Percentiles rank a stretch among this genome's conserved stretches.
These are phyloP conservation scores for Epicoccum nigrum DNA, from an alignment of 2,329 filamentous ascomycete genomes.

Conservation along the genomic window DNA sequence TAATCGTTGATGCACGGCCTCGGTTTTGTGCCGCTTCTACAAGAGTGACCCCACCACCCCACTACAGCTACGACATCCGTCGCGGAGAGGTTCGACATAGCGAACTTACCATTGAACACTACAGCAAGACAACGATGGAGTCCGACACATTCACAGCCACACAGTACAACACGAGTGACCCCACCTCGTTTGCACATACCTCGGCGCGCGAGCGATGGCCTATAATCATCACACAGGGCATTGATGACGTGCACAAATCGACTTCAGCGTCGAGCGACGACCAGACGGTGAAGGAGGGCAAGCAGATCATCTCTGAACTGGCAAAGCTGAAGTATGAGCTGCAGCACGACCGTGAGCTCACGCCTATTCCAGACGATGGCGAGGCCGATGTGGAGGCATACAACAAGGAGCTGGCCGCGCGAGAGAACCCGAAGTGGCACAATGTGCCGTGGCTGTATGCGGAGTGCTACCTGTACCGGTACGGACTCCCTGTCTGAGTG, in stretches of 20 bases:
- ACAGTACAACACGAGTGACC: conserved; percentile 78
- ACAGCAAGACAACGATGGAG: conserved; percentile 23
- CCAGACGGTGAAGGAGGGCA: conserved; percentile 77
- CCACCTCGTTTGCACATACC: conserved; percentile 82
- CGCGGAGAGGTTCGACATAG: background rate
- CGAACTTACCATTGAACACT: background rate
- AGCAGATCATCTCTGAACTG: conserved; percentile 79
- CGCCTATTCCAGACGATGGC: conserved; percentile 78
- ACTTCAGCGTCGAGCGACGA: conserved; percentile 65
- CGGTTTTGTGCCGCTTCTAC: too few species aligned
- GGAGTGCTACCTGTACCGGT: conserved; percentile 94
- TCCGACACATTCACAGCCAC: conserved; percentile 57
- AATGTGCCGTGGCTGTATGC: conserved; percentile 85
- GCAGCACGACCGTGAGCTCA: conserved; percentile 83
- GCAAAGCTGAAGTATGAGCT: conserved; percentile 91
- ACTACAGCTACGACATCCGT: background rate
- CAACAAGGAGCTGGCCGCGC: conserved; percentile 80
- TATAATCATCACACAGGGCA: conserved; percentile 87
- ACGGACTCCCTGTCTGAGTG: conserved; percentile 22
- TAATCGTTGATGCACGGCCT: too few species aligned
- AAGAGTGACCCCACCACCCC: conserved; percentile 14
- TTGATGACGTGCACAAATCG: conserved; percentile 90
- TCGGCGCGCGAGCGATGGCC: conserved; percentile 92
- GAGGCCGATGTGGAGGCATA: conserved; percentile 77
- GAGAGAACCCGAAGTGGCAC: conserved; percentile 80